phyloP scores from a whole-genome alignment of 805 yeast genomes.

The Candida andamanensis region DNA sequence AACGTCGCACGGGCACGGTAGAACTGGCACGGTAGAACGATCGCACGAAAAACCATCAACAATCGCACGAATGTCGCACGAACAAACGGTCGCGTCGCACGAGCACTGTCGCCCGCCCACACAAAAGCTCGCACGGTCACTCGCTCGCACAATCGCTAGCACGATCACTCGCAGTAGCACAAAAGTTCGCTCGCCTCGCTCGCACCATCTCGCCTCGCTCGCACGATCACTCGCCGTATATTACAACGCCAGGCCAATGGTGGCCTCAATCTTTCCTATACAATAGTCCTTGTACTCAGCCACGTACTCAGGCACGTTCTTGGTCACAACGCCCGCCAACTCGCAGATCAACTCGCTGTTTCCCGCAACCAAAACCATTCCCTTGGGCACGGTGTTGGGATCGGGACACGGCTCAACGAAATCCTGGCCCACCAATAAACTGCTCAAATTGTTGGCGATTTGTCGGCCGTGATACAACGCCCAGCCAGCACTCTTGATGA shows the following conservation, averaged over 20 bases:
- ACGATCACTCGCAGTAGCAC: too few relatives aligned
- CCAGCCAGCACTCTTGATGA: constrained; percentile 43
- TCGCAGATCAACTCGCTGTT: constrained; percentile 34
- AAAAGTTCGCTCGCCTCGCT: too few relatives aligned
- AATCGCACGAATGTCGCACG: too few relatives aligned
- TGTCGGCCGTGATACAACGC: constrained; percentile 39
- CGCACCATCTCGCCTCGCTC: too few relatives aligned
- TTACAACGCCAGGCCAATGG: constrained; percentile 17
- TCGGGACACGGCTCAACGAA: constrained; percentile 33
- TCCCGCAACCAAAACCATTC: constrained; percentile 40
- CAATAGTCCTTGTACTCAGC: constrained; percentile 39
- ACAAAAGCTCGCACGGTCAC: too few relatives aligned
- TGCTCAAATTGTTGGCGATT: constrained; percentile 32
- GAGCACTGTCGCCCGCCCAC: too few relatives aligned
- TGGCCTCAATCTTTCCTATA: constrained; percentile 35
- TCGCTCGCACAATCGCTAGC: too few relatives aligned
- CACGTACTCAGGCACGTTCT: constrained; percentile 28
- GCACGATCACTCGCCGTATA: too few relatives aligned
- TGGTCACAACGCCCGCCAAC: constrained; percentile 27
- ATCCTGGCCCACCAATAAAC: constrained; percentile 21
- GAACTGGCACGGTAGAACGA: too few relatives aligned
- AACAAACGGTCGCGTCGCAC: too few relatives aligned
- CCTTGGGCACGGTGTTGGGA: constrained; percentile 27
- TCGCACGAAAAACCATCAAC: too few relatives aligned
- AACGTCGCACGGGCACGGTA: too few relatives aligned